Evolutionary conservation across 345 rosid species (phyloP).

Genomic region (Pugionium cornutum): DNA sequence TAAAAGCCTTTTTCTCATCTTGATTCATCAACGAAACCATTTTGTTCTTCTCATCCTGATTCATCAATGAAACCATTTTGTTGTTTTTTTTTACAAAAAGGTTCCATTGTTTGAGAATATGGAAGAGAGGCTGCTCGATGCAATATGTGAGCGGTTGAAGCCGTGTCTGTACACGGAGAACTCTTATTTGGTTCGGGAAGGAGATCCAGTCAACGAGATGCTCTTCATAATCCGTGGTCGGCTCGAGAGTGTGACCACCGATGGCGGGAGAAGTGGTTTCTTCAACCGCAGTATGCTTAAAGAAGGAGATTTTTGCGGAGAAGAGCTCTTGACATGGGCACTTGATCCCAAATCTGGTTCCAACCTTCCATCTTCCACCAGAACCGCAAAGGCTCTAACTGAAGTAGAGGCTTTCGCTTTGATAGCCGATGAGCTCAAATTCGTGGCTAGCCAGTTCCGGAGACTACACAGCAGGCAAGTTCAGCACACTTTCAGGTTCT

Average conservation of each 20-base stretch:
- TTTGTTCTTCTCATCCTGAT: slow-evolving; percentile 6
- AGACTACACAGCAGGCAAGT: slow-evolving; percentile 94
- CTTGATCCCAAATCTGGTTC: slow-evolving; percentile 86
- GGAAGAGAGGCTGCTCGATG: slow-evolving; percentile 96
- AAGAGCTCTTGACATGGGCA: slow-evolving; percentile 97
- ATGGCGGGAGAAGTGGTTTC: slow-evolving; percentile 96
- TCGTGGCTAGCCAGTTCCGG: slow-evolving; percentile 93
- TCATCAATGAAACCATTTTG: not conserved
- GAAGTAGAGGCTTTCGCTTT: slow-evolving; percentile 97
- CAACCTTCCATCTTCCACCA: slow-evolving; percentile 90
- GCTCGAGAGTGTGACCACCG: slow-evolving; percentile 92
- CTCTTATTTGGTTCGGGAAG: slow-evolving; percentile 84
- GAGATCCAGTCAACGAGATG: slow-evolving; percentile 97
- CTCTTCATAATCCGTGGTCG: slow-evolving; percentile 95
- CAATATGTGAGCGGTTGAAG: slow-evolving; percentile 90
- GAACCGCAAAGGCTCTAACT: slow-evolving; percentile 78
- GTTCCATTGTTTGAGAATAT: slow-evolving; percentile 90
- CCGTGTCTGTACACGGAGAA: slow-evolving; percentile 79
- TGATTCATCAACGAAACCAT: slow-evolving; percentile 3
- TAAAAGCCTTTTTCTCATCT: not conserved
- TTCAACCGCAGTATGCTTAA: slow-evolving; percentile 76
- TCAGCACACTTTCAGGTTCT: slow-evolving; percentile 94
- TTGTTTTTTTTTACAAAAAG: slow-evolving; percentile 34
- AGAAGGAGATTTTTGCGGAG: slow-evolving; percentile 96
- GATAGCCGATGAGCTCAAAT: slow-evolving; percentile 83